Evolutionary conservation across 2,329 filamentous ascomycete genomes (phyloP), one percentile per base, ranked within the genome.

Genomic region (Herpotrichia juniperi): DNA sequence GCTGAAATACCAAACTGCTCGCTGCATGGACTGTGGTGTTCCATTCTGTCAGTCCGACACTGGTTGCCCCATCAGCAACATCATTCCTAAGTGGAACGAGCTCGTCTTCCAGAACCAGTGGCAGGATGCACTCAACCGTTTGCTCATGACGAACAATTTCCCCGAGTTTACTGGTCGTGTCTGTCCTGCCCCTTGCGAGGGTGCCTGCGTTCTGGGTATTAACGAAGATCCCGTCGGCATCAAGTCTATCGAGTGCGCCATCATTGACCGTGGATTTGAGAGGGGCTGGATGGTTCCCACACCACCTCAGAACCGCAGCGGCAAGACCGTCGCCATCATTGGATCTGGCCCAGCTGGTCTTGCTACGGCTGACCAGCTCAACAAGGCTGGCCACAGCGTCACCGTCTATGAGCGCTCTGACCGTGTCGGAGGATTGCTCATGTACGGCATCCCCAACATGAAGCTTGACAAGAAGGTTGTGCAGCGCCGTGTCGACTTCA

Each of bases 381-480:
- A 97, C 84, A 89, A 89, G 66, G 91, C 90, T 64, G 93, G 93
- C 24, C 93, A 97, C 78, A 79, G 73, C 4, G 91, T 97, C 48
- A 96, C 91, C 11, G 86, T 97, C 16, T 97, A 94, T 69, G 93
- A 97, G 82, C 91, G 93, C 59, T 86, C 92, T 54, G 93, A 97
- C 72, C 91, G 93, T 60, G 80, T 89, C 51, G 93, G 93, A 77
- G 93, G 93, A 75, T 82, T 97, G 49, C 85, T 97, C 68, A 97
- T 97, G 93, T 97, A 97, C 72, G 93, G 93, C 63, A 97, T 97
- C 63, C 93, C 93, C 62, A 97, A 97, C 82, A 97, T 97, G 93
- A 97, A 97, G 82, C 89, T 97, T 35, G 93, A 97, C 80, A 97
- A 97, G 84, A 91, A 91, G 71, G 87, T 97, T 58, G 93, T 97